Conservation (phyloP, 768 basidiomycete species). For the Rhodotorula toruloides region DNA sequence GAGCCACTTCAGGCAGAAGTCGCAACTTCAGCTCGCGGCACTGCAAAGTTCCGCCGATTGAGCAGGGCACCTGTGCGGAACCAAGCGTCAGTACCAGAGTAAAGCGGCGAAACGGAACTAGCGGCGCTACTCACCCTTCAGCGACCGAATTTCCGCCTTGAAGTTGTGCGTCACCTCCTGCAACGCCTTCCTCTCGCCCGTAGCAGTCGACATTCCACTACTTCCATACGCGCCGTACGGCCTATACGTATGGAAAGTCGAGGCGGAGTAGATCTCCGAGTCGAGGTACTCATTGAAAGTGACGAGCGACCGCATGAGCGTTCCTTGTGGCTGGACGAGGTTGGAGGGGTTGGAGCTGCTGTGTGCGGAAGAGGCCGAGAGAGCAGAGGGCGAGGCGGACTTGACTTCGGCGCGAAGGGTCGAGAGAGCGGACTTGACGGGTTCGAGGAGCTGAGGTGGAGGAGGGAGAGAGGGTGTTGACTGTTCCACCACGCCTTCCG, state of each 20-base stretch:
- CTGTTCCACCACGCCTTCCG: background rate
- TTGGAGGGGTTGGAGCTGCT: slow-evolving; percentile 16
- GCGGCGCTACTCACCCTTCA: slow-evolving; percentile 23
- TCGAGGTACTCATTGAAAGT: slow-evolving; percentile 34
- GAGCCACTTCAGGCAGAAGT: background rate
- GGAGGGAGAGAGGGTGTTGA: background rate
- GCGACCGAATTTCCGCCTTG: slow-evolving; percentile 26
- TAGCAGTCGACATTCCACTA: background rate
- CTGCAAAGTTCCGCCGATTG: slow-evolving; percentile 11
- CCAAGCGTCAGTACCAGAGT: background rate
- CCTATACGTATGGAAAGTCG: slow-evolving; percentile 15
- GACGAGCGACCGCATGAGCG: slow-evolving; percentile 26
- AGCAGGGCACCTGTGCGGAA: slow-evolving; percentile 17
- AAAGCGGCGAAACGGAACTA: no score
- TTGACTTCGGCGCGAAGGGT: background rate
- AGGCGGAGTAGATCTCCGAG: slow-evolving; percentile 11
- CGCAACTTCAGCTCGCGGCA: background rate
- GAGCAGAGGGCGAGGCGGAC: slow-evolving; percentile 1
- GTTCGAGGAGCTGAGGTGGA: background rate
- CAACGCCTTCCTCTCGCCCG: slow-evolving; percentile 20
- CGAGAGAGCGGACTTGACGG: background rate
- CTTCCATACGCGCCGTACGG: background rate
- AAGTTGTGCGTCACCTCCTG: slow-evolving; percentile 11
- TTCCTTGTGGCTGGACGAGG: slow-evolving; percentile 30
- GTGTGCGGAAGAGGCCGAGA: background rate